Percentiles rank a stretch among this genome's conserved stretches.
phyloP scores from a whole-genome alignment of 129 eudicot species.

The Dittrichia graveolens region DNA sequence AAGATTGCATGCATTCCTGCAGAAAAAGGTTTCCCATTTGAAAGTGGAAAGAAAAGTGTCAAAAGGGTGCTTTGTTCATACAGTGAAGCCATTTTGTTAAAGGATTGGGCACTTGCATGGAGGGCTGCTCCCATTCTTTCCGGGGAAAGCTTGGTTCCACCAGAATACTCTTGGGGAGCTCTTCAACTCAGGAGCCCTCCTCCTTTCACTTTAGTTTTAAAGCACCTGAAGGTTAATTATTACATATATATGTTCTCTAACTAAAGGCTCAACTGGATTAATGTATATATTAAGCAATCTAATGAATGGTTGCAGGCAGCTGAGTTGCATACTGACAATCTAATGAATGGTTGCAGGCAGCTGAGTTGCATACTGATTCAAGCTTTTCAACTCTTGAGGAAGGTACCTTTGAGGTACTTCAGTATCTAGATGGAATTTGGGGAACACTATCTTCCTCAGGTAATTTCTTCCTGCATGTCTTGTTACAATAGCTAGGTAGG shows the following conservation, averaged over 20 bases:
- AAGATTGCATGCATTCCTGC: too few species aligned
- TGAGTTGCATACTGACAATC: too few species aligned
- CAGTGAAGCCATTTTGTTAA: background rate
- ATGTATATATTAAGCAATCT: background rate
- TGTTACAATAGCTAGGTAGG: background rate
- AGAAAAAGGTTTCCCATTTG: too few species aligned
- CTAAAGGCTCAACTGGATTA: background rate
- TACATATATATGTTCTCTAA: background rate
- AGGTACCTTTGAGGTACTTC: constrained; percentile 1
- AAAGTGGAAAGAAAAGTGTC: background rate
- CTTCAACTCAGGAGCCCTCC: constrained; percentile 11
- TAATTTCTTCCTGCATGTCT: background rate
- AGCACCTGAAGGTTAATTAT: background rate
- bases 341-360: background rate
- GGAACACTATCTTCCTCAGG: background rate
- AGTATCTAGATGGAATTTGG: constrained; percentile 9
- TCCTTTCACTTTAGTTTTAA: background rate
- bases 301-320: too few species aligned
- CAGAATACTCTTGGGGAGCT: constrained; percentile 18
- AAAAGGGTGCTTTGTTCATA: background rate
- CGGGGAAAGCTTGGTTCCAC: constrained; percentile 6
- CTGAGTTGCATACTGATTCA: background rate
- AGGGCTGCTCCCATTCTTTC: constrained; percentile 8
- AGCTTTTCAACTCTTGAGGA: too few species aligned
- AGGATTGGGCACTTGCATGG: constrained; percentile 5